Base-by-base conservation (phyloP, 129 eudicot species). In the Escallonia rubra region DNA sequence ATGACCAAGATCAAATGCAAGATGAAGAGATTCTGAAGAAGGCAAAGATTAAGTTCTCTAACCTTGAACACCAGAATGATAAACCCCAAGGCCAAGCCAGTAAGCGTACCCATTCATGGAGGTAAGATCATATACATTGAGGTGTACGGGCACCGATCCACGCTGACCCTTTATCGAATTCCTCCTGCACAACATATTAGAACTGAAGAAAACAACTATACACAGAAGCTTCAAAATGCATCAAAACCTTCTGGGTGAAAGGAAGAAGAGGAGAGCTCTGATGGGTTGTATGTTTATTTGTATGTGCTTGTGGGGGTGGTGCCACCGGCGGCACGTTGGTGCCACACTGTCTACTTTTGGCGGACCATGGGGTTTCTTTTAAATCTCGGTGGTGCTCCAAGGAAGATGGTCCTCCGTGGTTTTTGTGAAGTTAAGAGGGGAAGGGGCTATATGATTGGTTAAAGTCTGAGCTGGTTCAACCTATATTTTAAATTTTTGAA, bases 21-120 rank as follows among this genome's bases (percentile, higher is more conserved):
- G 59, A 47, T 46, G 13, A 50, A 38, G 39, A 49, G 13, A 41
- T 43, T 1, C 43, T 46, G 55, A 48, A 10, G 11, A 49, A 68
- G 59, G 43, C 45, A 23, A 23, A 23, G 34, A 23, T 23, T 23
- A 23, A 23, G 34, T 23, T 23, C 34, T 23, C 61, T 44, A 38
- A 91, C 96, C 97, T 87, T 91, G 88, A 12, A 91, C 93, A 59
- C 97, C 97, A 10, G 96, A 91, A 59, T 91, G 97, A 66, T 91
- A 87, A 57, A 78, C 94, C 7, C 97, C 97, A 9, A 91, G 93
- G 43, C 97, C 96, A 43, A 91, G 76, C 97, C 97, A 91, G 57
- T 91, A 91, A 58, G 96, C 94, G 38, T 85, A 91, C 58, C 96
- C 93, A 44, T 91, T 91, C 62, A 87, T 77, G 47, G 97, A 55